A percentile compares a stretch with the other conserved stretches of the same genome.
Evolutionary conservation across 139 green algal genomes (phyloP).

Genomic region (Parachlorella kessleri): DNA sequence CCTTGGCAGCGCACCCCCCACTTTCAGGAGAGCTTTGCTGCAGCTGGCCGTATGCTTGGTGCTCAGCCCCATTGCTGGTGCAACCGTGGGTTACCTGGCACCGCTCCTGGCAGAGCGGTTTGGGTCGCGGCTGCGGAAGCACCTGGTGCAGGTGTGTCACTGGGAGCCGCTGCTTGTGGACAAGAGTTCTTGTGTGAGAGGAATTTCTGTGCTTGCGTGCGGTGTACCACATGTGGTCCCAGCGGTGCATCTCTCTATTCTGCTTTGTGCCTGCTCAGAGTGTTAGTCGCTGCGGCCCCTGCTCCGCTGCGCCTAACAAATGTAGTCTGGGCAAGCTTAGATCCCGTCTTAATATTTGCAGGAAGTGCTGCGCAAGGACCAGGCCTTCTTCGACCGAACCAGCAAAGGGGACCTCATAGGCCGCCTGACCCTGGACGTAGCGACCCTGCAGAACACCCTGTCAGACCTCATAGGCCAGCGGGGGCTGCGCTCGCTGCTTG

Average conservation of each 20-base stretch:
- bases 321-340: too few species aligned
- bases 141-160: slow-evolving; percentile 20
- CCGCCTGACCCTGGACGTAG: slow-evolving; percentile 31
- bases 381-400: slow-evolving; percentile 32
- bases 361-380: slow-evolving; percentile 8
- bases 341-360: neutral
- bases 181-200: too few species aligned
- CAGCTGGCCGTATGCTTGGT: slow-evolving; percentile 28
- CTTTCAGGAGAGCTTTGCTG: slow-evolving; percentile 10
- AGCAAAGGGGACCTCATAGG: slow-evolving; percentile 30
- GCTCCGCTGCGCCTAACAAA: too few species aligned
- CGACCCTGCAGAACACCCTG: slow-evolving; percentile 34
- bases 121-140: slow-evolving; percentile 20
- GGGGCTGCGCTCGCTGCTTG: slow-evolving; percentile 36
- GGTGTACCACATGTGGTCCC: too few species aligned
- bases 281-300: too few species aligned
- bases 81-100: slow-evolving; percentile 13
- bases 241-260: too few species aligned
- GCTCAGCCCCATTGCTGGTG: slow-evolving; percentile 27
- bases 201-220: too few species aligned
- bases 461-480: slow-evolving; percentile 37
- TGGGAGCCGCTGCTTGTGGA: neutral
- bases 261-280: too few species aligned
- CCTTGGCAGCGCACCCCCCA: slow-evolving; percentile 2
- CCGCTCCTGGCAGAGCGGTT: slow-evolving; percentile 35